Conservation (phyloP, 139 green algal genomes). For the Auxenochlorella pyrenoidosa region DNA sequence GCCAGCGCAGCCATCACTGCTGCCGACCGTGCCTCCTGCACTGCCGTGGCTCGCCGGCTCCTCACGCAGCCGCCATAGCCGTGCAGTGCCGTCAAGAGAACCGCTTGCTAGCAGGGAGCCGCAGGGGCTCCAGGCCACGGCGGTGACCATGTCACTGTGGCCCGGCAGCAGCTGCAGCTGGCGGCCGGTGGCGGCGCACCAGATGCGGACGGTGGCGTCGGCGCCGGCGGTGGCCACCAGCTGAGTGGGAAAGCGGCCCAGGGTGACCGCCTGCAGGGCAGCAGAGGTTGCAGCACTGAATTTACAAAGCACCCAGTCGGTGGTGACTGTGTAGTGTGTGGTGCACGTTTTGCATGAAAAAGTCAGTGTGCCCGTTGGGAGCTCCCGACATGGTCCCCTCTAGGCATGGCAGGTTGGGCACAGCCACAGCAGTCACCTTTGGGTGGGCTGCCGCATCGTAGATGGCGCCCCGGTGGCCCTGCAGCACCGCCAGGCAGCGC, state of each 20-base stretch:
- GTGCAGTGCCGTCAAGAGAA: constrained; percentile 8
- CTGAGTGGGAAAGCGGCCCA: neutral
- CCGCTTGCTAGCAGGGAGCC: constrained; percentile 11
- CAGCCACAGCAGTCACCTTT: neutral
- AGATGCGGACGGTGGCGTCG: constrained; percentile 7
- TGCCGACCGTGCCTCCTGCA: neutral
- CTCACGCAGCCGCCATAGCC: constrained; percentile 14
- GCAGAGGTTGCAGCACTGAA: no score
- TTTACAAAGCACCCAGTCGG: no score
- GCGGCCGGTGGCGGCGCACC: constrained; percentile 4
- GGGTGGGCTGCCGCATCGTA: constrained; percentile 13
- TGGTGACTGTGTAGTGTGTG: no score
- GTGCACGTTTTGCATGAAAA: no score
- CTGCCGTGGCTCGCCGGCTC: no score
- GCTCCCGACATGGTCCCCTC: no score
- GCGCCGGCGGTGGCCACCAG: constrained; percentile 21
- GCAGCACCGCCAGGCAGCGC: constrained; percentile 2
- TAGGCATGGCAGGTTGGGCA: neutral
- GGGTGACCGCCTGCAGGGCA: neutral
- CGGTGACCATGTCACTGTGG: constrained; percentile 17
- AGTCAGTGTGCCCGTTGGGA: no score
- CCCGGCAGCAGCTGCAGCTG: constrained; percentile 5
- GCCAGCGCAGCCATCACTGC: neutral
- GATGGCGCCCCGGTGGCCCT: neutral
- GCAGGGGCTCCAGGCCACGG: constrained; percentile 3